phyloP scores from a whole-genome alignment of 352 stramenopile species.

The Bremia lactucae region DNA sequence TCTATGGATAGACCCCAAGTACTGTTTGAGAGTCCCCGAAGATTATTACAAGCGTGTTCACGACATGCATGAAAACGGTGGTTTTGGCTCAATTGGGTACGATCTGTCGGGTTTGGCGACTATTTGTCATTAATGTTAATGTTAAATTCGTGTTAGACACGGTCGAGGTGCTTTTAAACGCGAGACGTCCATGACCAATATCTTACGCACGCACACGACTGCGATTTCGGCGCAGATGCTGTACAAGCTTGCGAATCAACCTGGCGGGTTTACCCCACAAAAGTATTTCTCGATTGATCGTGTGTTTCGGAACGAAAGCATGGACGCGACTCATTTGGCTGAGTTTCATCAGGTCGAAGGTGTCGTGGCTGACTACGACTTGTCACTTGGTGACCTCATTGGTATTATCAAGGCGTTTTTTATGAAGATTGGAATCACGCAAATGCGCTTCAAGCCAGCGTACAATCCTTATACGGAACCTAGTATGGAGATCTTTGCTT shows the following conservation, averaged over 20 bases:
- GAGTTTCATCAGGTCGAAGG: constrained; percentile 99
- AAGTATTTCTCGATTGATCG: constrained; percentile 99
- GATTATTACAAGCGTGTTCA: constrained; percentile 99
- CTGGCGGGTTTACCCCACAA: constrained; percentile 93
- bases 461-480: constrained; percentile 99
- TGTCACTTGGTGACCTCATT: constrained; percentile 97
- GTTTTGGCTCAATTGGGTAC: constrained; percentile 95
- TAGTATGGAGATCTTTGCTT: constrained; percentile 99
- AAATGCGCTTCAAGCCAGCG: constrained; percentile 99
- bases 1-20: constrained; percentile 47
- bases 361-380: constrained; percentile 97
- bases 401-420: constrained; percentile 99
- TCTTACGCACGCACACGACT: constrained; percentile 99
- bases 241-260: constrained; percentile 93
- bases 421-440: constrained; percentile 93
- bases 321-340: constrained; percentile 99
- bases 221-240: constrained; percentile 98
- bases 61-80: constrained; percentile 96
- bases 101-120: background rate
- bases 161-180: constrained; percentile 83
- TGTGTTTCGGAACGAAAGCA: constrained; percentile 99
- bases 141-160: constrained; percentile 31
- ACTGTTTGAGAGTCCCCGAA: constrained; percentile 87
- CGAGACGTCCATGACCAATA: constrained; percentile 97
- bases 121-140: too few relatives aligned